phyloP scores from a whole-genome alignment of 2,329 filamentous ascomycete genomes.

The Aureobasidium sp. region DNA sequence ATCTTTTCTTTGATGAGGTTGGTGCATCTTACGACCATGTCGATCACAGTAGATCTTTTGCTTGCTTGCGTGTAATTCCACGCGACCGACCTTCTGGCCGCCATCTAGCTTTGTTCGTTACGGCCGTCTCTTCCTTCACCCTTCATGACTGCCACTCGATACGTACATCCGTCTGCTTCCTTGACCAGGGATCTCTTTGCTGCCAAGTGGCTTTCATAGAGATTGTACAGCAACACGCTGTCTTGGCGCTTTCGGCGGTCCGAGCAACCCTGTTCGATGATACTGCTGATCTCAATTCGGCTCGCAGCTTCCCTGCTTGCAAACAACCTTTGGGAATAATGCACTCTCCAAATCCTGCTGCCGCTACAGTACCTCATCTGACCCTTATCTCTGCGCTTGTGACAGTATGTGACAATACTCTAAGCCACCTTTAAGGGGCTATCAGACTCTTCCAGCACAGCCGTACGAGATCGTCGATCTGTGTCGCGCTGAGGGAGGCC shows the following conservation, averaged over 20 bases:
- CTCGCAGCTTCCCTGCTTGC: background rate
- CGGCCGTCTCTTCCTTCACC: background rate
- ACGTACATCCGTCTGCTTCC: background rate
- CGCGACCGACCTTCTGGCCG: constrained; percentile 6
- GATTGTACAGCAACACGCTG: background rate
- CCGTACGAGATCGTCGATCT: background rate
- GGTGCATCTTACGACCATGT: background rate
- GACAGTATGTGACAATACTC: background rate
- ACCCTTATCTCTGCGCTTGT: background rate
- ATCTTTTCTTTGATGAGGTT: background rate
- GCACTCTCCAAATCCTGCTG: background rate
- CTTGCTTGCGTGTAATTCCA: background rate
- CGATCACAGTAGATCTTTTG: constrained; percentile 5
- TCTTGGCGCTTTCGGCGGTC: background rate
- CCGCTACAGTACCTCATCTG: too few species aligned
- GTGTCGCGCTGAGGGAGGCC: background rate
- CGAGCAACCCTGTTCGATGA: background rate
- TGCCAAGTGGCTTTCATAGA: background rate
- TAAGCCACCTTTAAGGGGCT: background rate
- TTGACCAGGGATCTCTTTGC: background rate
- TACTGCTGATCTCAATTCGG: constrained; percentile 2
- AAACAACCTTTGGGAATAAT: background rate
- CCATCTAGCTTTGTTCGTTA: background rate
- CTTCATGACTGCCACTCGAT: background rate
- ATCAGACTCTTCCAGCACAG: background rate